Conservation (phyloP, 2,329 filamentous ascomycete species). For the Aulographum hederae region DNA sequence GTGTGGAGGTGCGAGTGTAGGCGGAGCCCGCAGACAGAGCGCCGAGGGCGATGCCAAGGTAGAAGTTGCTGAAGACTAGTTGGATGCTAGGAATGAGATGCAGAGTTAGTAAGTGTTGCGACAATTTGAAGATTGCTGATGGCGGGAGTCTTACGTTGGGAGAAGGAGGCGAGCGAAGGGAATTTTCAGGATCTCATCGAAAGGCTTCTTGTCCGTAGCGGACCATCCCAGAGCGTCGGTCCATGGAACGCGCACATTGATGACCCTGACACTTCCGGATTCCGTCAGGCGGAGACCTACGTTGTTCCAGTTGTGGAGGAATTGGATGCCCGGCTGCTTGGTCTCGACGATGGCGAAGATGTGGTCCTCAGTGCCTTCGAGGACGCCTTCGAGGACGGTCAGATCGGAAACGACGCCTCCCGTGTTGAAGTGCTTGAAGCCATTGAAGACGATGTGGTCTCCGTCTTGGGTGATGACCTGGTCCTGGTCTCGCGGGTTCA, state of each 20-base stretch:
- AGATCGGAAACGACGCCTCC: conserved; percentile 48
- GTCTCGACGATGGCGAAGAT: conserved; percentile 45
- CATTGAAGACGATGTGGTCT: conserved; percentile 38
- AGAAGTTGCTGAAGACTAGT: conserved; percentile 48
- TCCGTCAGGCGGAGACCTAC: conserved; percentile 45
- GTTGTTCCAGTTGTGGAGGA: conserved; percentile 45
- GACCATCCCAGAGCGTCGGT: conserved; percentile 45
- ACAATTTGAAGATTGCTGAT: neutral
- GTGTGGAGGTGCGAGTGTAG: conserved; percentile 38
- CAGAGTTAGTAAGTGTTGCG: neutral
- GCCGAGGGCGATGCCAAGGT: conserved; percentile 43
- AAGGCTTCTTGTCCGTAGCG: conserved; percentile 27
- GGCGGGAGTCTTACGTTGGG: conserved; percentile 27
- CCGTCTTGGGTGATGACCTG: conserved; percentile 36
- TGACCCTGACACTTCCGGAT: conserved; percentile 42
- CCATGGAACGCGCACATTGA: conserved; percentile 39
- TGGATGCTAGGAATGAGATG: too few relatives aligned
- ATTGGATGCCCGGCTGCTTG: conserved; percentile 36
- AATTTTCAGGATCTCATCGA: conserved; percentile 30
- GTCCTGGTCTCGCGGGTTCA: conserved; percentile 47
- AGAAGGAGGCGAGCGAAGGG: conserved; percentile 40
- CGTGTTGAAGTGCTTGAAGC: conserved; percentile 49
- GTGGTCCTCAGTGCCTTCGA: conserved; percentile 38
- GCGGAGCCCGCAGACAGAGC: conserved; percentile 34
- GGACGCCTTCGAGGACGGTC: conserved; percentile 44